Evolutionary conservation across 2,329 filamentous ascomycete genomes (phyloP), one percentile per base, ranked within the genome.

Genomic region (Penicillium sp.): DNA sequence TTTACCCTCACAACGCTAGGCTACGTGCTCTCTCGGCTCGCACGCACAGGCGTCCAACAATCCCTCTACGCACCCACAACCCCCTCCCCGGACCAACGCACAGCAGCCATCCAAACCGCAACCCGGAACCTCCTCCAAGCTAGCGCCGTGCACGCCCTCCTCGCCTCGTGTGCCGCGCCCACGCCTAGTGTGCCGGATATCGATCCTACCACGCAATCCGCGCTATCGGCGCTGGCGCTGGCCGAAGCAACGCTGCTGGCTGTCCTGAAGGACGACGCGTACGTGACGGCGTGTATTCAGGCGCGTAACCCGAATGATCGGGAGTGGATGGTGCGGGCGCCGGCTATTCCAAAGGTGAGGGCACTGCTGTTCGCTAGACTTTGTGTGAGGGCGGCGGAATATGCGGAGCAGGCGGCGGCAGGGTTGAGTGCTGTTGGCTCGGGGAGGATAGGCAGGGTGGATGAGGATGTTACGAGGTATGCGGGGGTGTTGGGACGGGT

Each of bases 281-380:
- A 97, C 71, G 90, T 94, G 1, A 88, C 90, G 1, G 85, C 88
- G 6, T 89, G 96, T 2, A 87, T 92, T 0, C 91, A 96, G 69
- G 86, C 89, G 58, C 85, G 93, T 50, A 96, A 96, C 71, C 86
- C 88, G 55, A 87, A 89, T 66, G 92, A 93, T 74, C 92, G 86
- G 62, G 94, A 98, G 66, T 99, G 94, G 94, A 98, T 98, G 92
- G 96, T 95, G 75, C 91, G 90, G 69, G 86, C 92, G 0, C 92
- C 94, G 0, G 87, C 92, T 53, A 91, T 97, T 51, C 90, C 92
- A 34, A 93, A 94, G 72, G 92, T 96, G 17, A 88, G 94, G 49
- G 92, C 92, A 8, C 88, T 96, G 70, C 82, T 99, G 1, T 96
- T 96, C 71, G 92, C 92, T 1, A 84, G 94, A 0, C 81, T 98